Evolutionary conservation across 805 yeast species (phyloP).

Genomic region (Sugiyamaella lignohabitans): DNA sequence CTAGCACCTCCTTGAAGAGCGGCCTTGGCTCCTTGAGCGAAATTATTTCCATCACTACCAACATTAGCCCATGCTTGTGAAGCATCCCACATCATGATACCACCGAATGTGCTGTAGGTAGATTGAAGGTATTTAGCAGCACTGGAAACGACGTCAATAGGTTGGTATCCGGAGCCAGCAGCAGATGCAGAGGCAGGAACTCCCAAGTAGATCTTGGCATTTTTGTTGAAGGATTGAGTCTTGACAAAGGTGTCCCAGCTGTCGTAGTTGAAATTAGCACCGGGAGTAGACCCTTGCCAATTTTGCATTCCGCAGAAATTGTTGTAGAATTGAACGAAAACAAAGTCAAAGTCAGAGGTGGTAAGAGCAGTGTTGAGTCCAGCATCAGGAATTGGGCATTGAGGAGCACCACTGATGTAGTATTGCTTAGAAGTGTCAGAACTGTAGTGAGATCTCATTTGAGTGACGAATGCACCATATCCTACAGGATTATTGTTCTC

Average conservation of each 20-base stretch:
- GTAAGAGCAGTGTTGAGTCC: conserved; percentile 37
- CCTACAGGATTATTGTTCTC: conserved; percentile 46
- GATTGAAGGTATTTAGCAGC: conserved; percentile 20
- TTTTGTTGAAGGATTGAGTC: conserved; percentile 41
- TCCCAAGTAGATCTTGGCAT: conserved; percentile 55
- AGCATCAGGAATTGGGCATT: conserved; percentile 58
- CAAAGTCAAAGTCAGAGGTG: conserved; percentile 47
- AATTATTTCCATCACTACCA: conserved; percentile 34
- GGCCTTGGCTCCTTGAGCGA: conserved; percentile 28
- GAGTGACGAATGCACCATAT: conserved; percentile 41
- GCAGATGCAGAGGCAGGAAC: conserved; percentile 49
- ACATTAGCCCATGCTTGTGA: conserved; percentile 46
- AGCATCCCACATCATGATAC: conserved; percentile 84
- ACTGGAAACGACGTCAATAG: conserved; percentile 24
- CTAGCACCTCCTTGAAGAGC: conserved; percentile 13
- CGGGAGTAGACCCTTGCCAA: conserved; percentile 16
- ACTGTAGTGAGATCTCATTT: conserved; percentile 24
- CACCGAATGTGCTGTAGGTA: conserved; percentile 41
- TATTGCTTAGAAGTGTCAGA: conserved; percentile 35
- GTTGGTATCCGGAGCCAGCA: conserved; percentile 51
- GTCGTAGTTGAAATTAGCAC: conserved; percentile 34
- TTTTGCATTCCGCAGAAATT: conserved; percentile 40
- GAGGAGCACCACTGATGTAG: conserved; percentile 62
- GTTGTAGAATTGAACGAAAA: conserved; percentile 62
- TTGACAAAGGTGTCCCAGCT: conserved; percentile 50